Percentiles rank a stretch among this genome's conserved stretches.
Conservation (phyloP, 2,329 filamentous ascomycete genomes). For the Stachybotrys elegans region DNA sequence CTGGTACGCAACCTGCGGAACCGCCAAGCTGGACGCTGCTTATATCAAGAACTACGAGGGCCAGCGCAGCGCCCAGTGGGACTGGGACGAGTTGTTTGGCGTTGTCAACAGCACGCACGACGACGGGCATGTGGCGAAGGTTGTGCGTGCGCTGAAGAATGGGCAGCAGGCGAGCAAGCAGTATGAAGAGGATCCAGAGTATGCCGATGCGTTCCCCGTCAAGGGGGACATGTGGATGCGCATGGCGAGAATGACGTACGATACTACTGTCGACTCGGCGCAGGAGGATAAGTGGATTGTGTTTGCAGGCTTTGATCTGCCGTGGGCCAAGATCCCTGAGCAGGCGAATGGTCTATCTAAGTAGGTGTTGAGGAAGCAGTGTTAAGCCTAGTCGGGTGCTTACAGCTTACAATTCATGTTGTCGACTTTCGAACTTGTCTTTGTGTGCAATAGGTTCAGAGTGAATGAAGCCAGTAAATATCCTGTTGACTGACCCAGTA, state of each 20-base stretch:
- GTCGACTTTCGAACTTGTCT: too few relatives aligned
- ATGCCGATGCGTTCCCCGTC: constrained; percentile 10
- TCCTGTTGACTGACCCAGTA: too few relatives aligned
- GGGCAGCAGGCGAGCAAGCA: constrained; percentile 18
- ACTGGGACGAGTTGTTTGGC: constrained; percentile 21
- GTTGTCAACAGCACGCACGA: constrained; percentile 19
- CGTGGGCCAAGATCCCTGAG: too few relatives aligned
- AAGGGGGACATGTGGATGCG: constrained; percentile 8
- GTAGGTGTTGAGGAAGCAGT: too few relatives aligned
- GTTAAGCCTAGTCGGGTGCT: too few relatives aligned
- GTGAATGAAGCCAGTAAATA: too few relatives aligned
- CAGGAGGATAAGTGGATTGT: not conserved
- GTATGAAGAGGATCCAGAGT: constrained; percentile 7
- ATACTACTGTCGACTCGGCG: not conserved
- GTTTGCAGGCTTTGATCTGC: not conserved
- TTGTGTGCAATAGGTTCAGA: too few relatives aligned
- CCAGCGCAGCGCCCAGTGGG: constrained; percentile 10
- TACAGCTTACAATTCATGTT: too few relatives aligned
- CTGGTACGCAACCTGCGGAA: constrained; percentile 56
- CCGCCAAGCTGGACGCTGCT: constrained; percentile 29
- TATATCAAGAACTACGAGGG: constrained; percentile 13
- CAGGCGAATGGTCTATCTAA: too few relatives aligned
- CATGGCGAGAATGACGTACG: not conserved
- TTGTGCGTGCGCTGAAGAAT: constrained; percentile 26
- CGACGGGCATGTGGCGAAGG: constrained; percentile 30